Evolutionary conservation across 352 stramenopile genomes (phyloP), one percentile per base, ranked within the genome.

Genomic region (Phytophthora brassicae): DNA sequence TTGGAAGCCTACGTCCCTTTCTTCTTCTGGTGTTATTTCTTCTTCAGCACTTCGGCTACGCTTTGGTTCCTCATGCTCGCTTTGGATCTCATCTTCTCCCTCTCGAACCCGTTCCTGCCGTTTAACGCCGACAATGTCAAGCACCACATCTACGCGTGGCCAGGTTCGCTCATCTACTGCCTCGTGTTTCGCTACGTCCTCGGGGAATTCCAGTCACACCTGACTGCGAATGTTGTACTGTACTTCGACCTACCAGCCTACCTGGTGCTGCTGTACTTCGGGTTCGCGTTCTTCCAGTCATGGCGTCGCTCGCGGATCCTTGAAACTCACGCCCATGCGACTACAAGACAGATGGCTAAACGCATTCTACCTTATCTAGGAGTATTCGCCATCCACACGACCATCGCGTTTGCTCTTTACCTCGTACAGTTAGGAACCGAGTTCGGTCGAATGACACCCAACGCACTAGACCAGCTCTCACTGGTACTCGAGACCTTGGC

Each of bases 1-100:
- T 38, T 88, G 43, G 75, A 79, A 47, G 52, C 58, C 16, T 90
- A 91, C 64, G 68, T 80, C 19, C 56, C 74, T 9, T 86, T 91
- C 61, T 90, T 92, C 73, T 94, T 94, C 60, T 94, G 86, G 86
- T 77, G 72, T 60, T 74, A 79, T 50, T 88, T 92, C 60, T 94
- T 93, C 81, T 92, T 94, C 70, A 70, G 70, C 56, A 92, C 84
- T 39, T 74, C 86, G 14, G 56, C 79, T 28, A 93, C 84, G 22
- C 85, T 93, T 44, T 94, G 86, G 86, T 90, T 81, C 62, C 78
- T 94, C 62, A 94, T 94, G 86, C 67, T 94, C 23, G 84, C 86
- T 51, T 62, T 93, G 16, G 84, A 94, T 53, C 68, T 94, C 36
- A 93, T 94, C 63, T 93, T 91, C 66, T 94, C 86, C 61, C 72